Conservation (phyloP, 176 grass and related monocot genomes). For the Ananas comosus region DNA sequence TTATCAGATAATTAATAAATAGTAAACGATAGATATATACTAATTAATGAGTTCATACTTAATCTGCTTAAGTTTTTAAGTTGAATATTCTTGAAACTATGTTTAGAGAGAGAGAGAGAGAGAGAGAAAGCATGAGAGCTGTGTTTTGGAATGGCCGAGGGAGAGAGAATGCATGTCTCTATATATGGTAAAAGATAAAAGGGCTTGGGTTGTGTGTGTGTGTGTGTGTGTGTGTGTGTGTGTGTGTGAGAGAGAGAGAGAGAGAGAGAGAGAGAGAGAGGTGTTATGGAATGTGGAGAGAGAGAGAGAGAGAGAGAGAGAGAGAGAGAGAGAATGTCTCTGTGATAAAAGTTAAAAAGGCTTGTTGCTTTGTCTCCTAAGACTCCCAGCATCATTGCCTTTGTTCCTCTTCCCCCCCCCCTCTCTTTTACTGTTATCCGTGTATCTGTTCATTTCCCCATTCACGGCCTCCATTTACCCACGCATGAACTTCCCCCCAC, state of each 20-base stretch:
- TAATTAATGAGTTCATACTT: no score
- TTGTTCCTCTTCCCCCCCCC: slow-evolving; percentile 1
- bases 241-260: background rate
- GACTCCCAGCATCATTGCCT: background rate
- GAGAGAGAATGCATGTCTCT: no score
- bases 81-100: no score
- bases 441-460: background rate
- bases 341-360: background rate
- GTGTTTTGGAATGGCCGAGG: no score
- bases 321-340: slow-evolving; percentile 13
- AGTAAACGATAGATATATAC: no score
- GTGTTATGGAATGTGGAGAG: slow-evolving; percentile 21
- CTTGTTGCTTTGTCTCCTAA: slow-evolving; percentile 1
- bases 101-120: no score
- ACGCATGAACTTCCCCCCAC: background rate
- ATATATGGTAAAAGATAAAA: no score
- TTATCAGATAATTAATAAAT: no score
- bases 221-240: slow-evolving; percentile 10
- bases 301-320: slow-evolving; percentile 14
- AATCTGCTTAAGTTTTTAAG: no score
- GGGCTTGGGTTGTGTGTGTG: slow-evolving; percentile 1
- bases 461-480: background rate
- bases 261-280: slow-evolving; percentile 38
- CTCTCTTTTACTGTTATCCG: background rate
- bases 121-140: no score